Percentiles rank a stretch among this genome's conserved stretches.
These are phyloP conservation scores for Hydnum rufescens DNA, from an alignment of 768 basidiomycete genomes.

Conservation along the genomic window DNA sequence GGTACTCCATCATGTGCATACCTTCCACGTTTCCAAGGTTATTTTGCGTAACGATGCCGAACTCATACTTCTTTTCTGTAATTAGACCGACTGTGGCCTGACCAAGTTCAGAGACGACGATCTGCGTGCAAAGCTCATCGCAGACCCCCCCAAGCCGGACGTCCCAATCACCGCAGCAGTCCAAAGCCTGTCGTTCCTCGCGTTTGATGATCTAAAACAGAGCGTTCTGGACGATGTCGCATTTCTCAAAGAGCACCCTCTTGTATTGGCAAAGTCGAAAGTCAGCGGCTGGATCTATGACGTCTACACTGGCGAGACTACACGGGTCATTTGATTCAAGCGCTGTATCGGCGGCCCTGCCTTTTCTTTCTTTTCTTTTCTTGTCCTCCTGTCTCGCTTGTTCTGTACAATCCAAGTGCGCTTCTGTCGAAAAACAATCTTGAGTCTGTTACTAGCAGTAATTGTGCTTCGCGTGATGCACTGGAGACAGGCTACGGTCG, in stretches of 20 bases:
- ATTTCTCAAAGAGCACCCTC: conserved; percentile 34
- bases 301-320: conserved; percentile 39
- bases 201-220: conserved; percentile 24
- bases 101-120: conserved; percentile 30
- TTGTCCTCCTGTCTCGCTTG: too few species aligned
- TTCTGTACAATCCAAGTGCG: too few species aligned
- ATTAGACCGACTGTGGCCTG: too few species aligned
- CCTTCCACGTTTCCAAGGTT: neutral
- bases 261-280: conserved; percentile 31
- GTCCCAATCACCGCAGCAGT: conserved; percentile 16
- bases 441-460: too few species aligned
- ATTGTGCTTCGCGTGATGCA: too few species aligned
- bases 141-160: conserved; percentile 21
- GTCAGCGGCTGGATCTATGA: conserved; percentile 52
- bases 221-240: conserved; percentile 26
- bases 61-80: conserved; percentile 40
- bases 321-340: conserved; percentile 6
- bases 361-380: too few species aligned
- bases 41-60: neutral
- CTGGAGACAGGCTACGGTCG: too few species aligned
- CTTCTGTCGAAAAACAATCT: too few species aligned
- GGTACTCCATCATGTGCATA: conserved; percentile 34
- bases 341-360: too few species aligned
- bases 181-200: conserved; percentile 35
- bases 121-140: conserved; percentile 31